phyloP scores from a whole-genome alignment of 2,329 filamentous ascomycete genomes.

The Scedosporium apiospermum region DNA sequence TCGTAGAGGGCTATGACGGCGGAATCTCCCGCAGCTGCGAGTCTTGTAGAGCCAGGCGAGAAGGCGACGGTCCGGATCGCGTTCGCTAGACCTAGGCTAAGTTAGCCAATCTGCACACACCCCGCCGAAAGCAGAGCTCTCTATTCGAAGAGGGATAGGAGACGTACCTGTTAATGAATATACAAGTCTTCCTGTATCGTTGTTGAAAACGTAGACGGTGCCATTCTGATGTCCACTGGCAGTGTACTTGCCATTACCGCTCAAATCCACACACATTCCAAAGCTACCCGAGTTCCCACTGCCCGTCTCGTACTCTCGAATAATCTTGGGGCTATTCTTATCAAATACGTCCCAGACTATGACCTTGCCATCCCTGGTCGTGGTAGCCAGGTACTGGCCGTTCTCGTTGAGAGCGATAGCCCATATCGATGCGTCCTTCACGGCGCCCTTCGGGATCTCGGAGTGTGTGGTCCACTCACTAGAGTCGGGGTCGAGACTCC shows the following conservation, averaged over 20 bases:
- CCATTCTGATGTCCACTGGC: slow-evolving; percentile 92
- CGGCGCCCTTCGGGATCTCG: slow-evolving; percentile 22
- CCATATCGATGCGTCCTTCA: slow-evolving; percentile 70
- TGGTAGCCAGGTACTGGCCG: slow-evolving; percentile 76
- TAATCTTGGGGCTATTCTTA: slow-evolving; percentile 47
- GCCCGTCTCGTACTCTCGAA: slow-evolving; percentile 75
- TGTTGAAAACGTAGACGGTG: slow-evolving; percentile 89
- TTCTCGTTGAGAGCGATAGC: slow-evolving; percentile 77
- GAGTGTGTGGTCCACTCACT: slow-evolving; percentile 42
- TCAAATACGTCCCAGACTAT: slow-evolving; percentile 72
- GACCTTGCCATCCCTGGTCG: slow-evolving; percentile 78
- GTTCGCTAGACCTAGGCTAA: slow-evolving; percentile 61
- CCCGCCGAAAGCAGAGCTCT: neutral
- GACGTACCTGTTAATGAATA: slow-evolving; percentile 71
- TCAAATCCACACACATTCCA: slow-evolving; percentile 78
- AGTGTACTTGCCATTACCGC: slow-evolving; percentile 70
- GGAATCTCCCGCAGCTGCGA: slow-evolving; percentile 86
- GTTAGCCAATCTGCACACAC: neutral
- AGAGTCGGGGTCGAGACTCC: slow-evolving; percentile 52
- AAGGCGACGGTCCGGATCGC: slow-evolving; percentile 81
- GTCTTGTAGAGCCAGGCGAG: slow-evolving; percentile 71
- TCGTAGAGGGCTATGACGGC: slow-evolving; percentile 87
- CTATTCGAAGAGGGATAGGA: neutral
- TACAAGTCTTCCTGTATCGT: slow-evolving; percentile 72
- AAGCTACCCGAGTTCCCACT: slow-evolving; percentile 69